Base-by-base conservation (phyloP, 108 stramenopile species). In the Conticribra guillardii region DNA sequence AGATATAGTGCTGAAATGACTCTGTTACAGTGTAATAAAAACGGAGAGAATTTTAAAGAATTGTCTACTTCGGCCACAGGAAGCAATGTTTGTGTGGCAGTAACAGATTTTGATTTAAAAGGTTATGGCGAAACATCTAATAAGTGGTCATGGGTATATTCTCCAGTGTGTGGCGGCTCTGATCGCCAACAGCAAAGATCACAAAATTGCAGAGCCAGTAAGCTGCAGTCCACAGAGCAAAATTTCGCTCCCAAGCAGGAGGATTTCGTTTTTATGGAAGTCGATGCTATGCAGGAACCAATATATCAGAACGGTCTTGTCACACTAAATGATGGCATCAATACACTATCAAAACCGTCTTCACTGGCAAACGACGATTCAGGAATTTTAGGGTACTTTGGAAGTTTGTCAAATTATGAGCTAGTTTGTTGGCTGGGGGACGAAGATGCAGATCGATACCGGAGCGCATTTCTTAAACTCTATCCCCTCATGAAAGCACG, bases 361-460 rank as follows among this genome's bases (percentile, higher is more conserved):
- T 57, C 56, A 23, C 56, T 57, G 26, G 26, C 56, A 3, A 3
- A 16, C 4, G 27, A 29, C 27, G 31, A 57, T 57, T 57, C 56
- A 57, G 24, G 56, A 4, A 16, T 57, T 3, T 22, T 57, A 4
- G 24, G 24, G 24, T 57, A 27, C 56, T 86, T 86, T 60, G 24
- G 26, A 4, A 55, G 60, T 9, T 49, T 86, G 52, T 49, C 69
- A 28, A 86, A 86, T 51, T 86, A 86, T 33, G 85, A 86, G 54
- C 37, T 86, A 4, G 67, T 86, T 0, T 86, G 85, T 57, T 86
- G 79, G 74, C 45, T 86, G 15, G 85, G 85, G n/a, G 61, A 71
- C n/a, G 22, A 65, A 1, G 80, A 80, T 7, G 80, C 80, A 18
- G 11, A 59, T 14, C 16, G 17, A 14, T 26, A 78, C 2, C 47